Evolutionary conservation across 768 basidiomycete species (phyloP).

Genomic region (Boletus vermiculosoides): DNA sequence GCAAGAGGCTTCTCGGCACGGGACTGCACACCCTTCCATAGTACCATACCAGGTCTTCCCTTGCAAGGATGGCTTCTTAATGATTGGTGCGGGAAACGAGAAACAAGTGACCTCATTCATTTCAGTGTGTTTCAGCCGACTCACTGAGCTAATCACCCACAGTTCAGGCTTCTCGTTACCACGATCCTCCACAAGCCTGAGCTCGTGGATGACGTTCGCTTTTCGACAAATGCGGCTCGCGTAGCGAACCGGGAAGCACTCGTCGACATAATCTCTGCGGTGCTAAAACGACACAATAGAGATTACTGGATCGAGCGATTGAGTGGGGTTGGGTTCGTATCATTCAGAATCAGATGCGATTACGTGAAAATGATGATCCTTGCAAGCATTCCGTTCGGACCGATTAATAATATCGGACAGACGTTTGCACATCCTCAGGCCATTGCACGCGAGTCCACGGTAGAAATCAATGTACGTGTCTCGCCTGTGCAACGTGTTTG

Average conservation of each 20-base stretch:
- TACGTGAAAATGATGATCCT: constrained; percentile 9
- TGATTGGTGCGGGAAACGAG: constrained; percentile 93
- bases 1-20: constrained; percentile 78
- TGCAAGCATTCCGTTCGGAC: constrained; percentile 75
- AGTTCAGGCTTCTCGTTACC: constrained; percentile 72
- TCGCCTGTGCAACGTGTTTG: constrained; percentile 32
- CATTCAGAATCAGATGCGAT: constrained; percentile 6
- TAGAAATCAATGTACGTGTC: constrained; percentile 71
- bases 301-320: constrained; percentile 76
- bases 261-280: constrained; percentile 62
- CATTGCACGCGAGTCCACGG: constrained; percentile 66
- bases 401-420: constrained; percentile 88
- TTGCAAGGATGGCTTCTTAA: constrained; percentile 83
- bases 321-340: constrained; percentile 73
- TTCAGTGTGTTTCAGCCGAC: neutral
- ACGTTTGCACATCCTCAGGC: constrained; percentile 91
- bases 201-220: constrained; percentile 60
- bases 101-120: constrained; percentile 55
- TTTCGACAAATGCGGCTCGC: constrained; percentile 69
- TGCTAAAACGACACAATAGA: constrained; percentile 54
- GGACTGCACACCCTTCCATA: constrained; percentile 93
- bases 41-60: constrained; percentile 92
- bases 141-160: constrained; percentile 14
- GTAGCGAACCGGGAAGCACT: constrained; percentile 75
- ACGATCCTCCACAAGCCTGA: constrained; percentile 61